Evolutionary conservation across 148 eudicot species (phyloP).

Genomic region (Vaccinium corymbosum): DNA sequence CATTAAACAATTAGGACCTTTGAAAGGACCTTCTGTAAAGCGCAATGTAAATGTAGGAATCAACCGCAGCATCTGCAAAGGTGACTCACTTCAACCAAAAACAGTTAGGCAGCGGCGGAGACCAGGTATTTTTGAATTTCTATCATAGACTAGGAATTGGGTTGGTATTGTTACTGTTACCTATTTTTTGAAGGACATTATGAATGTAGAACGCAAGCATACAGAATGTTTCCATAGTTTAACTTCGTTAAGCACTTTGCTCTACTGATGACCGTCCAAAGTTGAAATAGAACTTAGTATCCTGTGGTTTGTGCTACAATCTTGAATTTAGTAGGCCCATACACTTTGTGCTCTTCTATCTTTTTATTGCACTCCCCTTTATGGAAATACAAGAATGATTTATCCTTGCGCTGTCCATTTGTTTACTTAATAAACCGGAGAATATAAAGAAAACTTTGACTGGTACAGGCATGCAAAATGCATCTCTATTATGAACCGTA

Average conservation of each 20-base stretch:
- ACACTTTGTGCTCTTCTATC: background rate
- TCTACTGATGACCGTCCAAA: background rate
- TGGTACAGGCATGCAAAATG: background rate
- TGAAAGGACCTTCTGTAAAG: slow-evolving; percentile 52
- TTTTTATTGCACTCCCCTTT: background rate
- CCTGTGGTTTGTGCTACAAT: background rate
- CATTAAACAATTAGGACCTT: slow-evolving; percentile 54
- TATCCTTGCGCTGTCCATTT: background rate
- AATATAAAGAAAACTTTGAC: background rate
- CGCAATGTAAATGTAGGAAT: slow-evolving; percentile 51
- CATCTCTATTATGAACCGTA: background rate
- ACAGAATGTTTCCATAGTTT: background rate
- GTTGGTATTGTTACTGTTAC: background rate
- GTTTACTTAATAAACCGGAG: background rate
- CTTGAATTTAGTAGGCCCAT: background rate
- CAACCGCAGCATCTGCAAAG: slow-evolving; percentile 52
- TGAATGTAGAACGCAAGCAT: background rate
- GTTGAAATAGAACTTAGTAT: background rate
- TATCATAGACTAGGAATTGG: background rate
- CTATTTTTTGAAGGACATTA: background rate
- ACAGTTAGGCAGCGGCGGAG: slow-evolving; percentile 59
- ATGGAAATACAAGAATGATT: background rate
- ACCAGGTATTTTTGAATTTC: slow-evolving; percentile 43
- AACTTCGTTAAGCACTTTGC: background rate
- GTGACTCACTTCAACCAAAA: slow-evolving; percentile 52